Base-by-base conservation (phyloP, 2,329 filamentous ascomycete species). In the Thelonectria rubi region DNA sequence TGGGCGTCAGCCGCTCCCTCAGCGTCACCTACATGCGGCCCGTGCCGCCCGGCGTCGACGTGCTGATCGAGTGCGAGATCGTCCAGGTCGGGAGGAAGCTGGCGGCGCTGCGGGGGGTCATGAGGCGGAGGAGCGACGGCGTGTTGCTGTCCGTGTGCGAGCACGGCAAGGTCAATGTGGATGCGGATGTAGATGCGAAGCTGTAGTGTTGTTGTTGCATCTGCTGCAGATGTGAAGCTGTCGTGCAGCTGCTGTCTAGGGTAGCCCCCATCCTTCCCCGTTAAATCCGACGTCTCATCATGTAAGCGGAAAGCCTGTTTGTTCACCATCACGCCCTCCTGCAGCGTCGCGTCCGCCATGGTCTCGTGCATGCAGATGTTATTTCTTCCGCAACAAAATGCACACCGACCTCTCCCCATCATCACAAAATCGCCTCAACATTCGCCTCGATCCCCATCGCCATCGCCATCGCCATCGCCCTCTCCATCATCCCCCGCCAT, bases 21-120 rank as follows among this genome's bases (percentile, higher is more conserved):
- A 87, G 84, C 69, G 82, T 90, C 43, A 91, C 87, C 0, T 93
- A 91, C 73, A 76, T 92, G 62, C 82, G 88, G 1, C 89, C 90
- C 1, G 81, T 84, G 3, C 84, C 84, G 1, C 71, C 74, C 12
- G 87, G 84, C 10, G 77, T 76, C 1, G 78, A 80, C 65, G 76
- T 87, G 9, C 68, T 85, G 18, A 71, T 91, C 45, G 80, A 86
- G 65, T 84, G 83, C 65, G 85, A 88, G 68, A 74, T 89, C 15
- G 75, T 89, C 5, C 83, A 87, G 63, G 75, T 82, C 17, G 88
- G 89, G 2, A 82, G 79, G 73, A 80, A 80, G 56, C 64, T 90
- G 65, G 80, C 80, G 51, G 79, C 83, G 12, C 58, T 90, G 5
- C 80, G 80, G 62, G 86, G 84, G 1, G 78, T 81, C 18, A 84